Evolutionary conservation across 2,329 filamentous ascomycete genomes (phyloP).

Genomic region (Curvularia eragrostidis): DNA sequence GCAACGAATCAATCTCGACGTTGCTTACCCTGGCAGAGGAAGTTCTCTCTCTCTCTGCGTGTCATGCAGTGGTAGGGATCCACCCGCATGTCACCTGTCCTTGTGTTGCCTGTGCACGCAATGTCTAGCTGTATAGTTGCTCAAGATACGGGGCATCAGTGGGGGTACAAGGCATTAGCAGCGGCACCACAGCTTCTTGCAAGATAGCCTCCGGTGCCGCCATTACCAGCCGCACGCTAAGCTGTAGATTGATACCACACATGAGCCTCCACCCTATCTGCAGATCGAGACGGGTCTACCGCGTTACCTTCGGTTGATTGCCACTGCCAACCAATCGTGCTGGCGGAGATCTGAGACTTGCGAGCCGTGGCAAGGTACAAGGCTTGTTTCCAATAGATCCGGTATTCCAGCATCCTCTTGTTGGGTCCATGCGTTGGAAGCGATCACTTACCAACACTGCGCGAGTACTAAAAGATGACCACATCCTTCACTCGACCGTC

Average conservation of each 20-base stretch:
- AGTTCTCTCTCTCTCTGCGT: slow-evolving; percentile 23
- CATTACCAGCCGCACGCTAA: slow-evolving; percentile 36
- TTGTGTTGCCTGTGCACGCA: slow-evolving; percentile 26
- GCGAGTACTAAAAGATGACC: slow-evolving; percentile 49
- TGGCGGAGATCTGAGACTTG: slow-evolving; percentile 37
- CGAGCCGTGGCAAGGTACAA: slow-evolving; percentile 46
- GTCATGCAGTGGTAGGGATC: slow-evolving; percentile 29
- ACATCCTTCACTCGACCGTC: slow-evolving; percentile 36
- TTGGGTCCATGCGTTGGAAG: slow-evolving; percentile 40
- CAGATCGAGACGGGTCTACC: slow-evolving; percentile 32
- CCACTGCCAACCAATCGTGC: slow-evolving; percentile 42
- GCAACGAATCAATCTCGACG: slow-evolving; percentile 34
- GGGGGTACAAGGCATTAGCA: slow-evolving; percentile 16
- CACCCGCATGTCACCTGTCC: slow-evolving; percentile 31
- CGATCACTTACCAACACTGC: slow-evolving; percentile 27
- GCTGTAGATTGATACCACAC: slow-evolving; percentile 41
- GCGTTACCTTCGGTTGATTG: slow-evolving; percentile 44
- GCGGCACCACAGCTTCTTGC: slow-evolving; percentile 20
- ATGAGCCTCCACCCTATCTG: slow-evolving; percentile 31
- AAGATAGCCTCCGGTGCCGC: slow-evolving; percentile 31
- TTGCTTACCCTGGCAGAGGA: slow-evolving; percentile 29
- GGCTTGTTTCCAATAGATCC: slow-evolving; percentile 47
- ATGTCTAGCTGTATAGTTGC: slow-evolving; percentile 25
- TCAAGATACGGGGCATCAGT: slow-evolving; percentile 15
- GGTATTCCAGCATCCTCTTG: slow-evolving; percentile 42